Base-by-base conservation (phyloP, 768 basidiomycete species). In the Suillus bovinus region DNA sequence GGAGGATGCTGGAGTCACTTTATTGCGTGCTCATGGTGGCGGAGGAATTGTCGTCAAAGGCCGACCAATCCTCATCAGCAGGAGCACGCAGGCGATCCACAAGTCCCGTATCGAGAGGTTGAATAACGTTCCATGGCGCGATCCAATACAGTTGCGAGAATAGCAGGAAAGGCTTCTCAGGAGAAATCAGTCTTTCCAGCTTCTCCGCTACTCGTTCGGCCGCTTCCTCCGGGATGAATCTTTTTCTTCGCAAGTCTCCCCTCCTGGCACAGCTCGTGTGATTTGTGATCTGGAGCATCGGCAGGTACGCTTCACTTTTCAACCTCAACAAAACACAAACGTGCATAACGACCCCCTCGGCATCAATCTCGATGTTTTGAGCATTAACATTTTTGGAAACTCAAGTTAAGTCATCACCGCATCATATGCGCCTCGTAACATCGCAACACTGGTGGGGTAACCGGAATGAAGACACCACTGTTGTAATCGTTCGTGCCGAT, bases 201-300 rank as follows among this genome's bases (percentile, higher is more conserved):
- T 78, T 34, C 46, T 38, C 2, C 66, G 65, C 14, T 78, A 69
- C 33, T 70, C 70, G 4, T 78, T 79, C 49, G 78, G 78, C 3
- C 78, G 71, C 16, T 76, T 79, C 58, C 75, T 76, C 29, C 16
- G 49, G 6, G 77, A 80, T 29, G 76, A 74, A 1, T 64, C 71
- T 4, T 79, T 79, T 62, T 74, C 76, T 22, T 63, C 72, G 7
- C 75, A 76, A 55, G 65, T 70, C 7, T 59, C 66, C 11, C 65
- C 62, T 22, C 42, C 60, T 44, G 77, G 74, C 58, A 50, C 56
- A 33, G 71, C 76, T 50, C 64, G 66, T 22, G 68, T 79, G 61
- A 70, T 72, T 58, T 79, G 77, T 68, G 73, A 80, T 65, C 57
- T 73, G 58, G 72, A 76, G 57, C 69, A 61, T 10, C 70, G 64